These are phyloP conservation scores for Malassezia vespertilionis DNA, from an alignment of 1,284 basidiomycete species.

Conservation along the genomic window DNA sequence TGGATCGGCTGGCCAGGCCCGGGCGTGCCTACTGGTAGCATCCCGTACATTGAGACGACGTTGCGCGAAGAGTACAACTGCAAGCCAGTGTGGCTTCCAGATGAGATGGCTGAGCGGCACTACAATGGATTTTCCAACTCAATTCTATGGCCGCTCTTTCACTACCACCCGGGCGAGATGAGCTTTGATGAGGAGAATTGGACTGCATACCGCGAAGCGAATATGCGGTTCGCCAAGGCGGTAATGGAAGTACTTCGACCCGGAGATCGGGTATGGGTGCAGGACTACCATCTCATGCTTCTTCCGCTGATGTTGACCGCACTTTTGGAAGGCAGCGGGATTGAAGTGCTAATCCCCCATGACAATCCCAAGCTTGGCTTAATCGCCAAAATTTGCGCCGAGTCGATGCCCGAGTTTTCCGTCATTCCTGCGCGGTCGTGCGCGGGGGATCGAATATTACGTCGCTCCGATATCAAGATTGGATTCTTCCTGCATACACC, in stretches of 20 bases:
- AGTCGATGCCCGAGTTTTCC: neutral
- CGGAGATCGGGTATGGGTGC: constrained; percentile 78
- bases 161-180: constrained; percentile 75
- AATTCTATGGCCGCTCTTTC: constrained; percentile 97
- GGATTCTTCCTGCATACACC: constrained; percentile 98
- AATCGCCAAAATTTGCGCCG: neutral
- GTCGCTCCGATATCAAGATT: constrained; percentile 52
- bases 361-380: constrained; percentile 13
- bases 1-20: constrained; percentile 48
- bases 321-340: constrained; percentile 57
- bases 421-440: neutral
- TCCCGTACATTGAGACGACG: constrained; percentile 50
- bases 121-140: constrained; percentile 99
- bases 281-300: constrained; percentile 64
- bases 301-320: constrained; percentile 84
- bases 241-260: constrained; percentile 71
- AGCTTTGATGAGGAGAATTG: constrained; percentile 98
- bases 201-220: constrained; percentile 94
- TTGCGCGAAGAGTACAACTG: constrained; percentile 91
- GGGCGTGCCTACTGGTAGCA: constrained; percentile 29
- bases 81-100: constrained; percentile 91
- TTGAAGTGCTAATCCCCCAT: constrained; percentile 11
- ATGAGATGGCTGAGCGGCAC: constrained; percentile 91
- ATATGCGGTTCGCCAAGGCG: constrained; percentile 81
- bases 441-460: constrained; percentile 1